Conservation (phyloP, 179 eudicot species). For the Beta corolliflora region DNA sequence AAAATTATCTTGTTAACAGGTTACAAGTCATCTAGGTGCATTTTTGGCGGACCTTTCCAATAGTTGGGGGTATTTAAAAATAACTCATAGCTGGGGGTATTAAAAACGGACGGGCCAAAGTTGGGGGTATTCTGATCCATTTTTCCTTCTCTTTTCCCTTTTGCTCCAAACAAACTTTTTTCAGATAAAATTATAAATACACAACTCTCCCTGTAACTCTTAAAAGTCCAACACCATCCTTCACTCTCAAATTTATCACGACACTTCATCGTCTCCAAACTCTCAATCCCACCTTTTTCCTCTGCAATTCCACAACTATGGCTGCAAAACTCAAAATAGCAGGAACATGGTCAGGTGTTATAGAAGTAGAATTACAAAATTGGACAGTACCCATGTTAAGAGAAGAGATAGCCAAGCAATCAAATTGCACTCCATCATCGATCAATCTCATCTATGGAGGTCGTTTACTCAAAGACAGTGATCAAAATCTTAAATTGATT, state of each 20-base stretch:
- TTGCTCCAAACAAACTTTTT: no score
- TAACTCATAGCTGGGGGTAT: no score
- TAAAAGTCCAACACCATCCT: no score
- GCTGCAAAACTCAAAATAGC: conserved; percentile 71
- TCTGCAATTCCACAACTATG: background rate
- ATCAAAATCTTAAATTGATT: conserved; percentile 39
- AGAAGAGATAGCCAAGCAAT: conserved; percentile 53
- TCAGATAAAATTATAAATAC: no score
- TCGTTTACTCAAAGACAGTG: conserved; percentile 58
- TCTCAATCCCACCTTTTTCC: background rate
- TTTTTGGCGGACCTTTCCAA: no score
- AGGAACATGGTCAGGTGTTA: conserved; percentile 74
- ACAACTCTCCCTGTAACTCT: no score
- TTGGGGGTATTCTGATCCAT: no score
- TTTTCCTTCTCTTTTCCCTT: no score
- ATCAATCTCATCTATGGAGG: conserved; percentile 76
- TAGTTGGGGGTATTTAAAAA: no score
- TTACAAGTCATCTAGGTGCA: no score
- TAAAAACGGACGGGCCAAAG: rapidly evolving
- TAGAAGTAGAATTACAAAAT: conserved; percentile 58
- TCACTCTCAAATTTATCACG: no score
- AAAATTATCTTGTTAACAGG: no score
- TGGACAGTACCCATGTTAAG: conserved; percentile 75
- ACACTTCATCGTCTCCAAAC: background rate
- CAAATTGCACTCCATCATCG: conserved; percentile 35